Base-by-base conservation (phyloP, 768 basidiomycete species). In the Panaeolus papilionaceus region DNA sequence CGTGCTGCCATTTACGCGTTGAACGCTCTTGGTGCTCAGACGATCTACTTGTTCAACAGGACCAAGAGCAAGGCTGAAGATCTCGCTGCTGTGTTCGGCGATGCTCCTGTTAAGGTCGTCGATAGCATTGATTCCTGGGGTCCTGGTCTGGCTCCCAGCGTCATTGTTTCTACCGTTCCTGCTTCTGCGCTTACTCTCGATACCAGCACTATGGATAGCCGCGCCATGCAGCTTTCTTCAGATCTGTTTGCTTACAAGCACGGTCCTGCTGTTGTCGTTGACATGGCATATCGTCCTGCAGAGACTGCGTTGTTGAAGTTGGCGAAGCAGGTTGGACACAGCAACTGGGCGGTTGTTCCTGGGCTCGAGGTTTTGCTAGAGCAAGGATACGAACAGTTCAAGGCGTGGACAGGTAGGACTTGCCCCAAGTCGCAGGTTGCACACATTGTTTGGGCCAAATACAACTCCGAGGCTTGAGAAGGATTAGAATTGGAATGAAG, bases 1-100 rank as follows among this genome's bases (percentile, higher is more conserved):
- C 92, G 97, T 18, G 97, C 97, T 0, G 97, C 97, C 1, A 88
- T 99, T 68, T 98, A 95, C 74, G 95, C 97, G 2, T 79, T 98
- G 58, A 86, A 92, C 70, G 80, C 80, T 38, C 80, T 96, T 1
- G 89, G 90, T 6, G 85, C 91, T 42, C 79, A 84, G 62, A 83
- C 80, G 5, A 91, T 99, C 71, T 96, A 95, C 77, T 76, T 99
- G 20, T 95, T 85, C 82, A 99, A 99, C 79, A 88, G 98, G 54
- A 98, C 97, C 0, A 76, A 74, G 18, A 80, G 76, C 66, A 93
- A 93, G 72, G 97, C 95, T 0, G 81, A 89, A 71, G 85, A 84
- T 47, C 83, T 99, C 37, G 89, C 85, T 2, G 71, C 73, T 4
- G 84, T 86, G 7, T 96, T 98, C 84, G 88, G 93, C 0, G 76